A percentile compares a stretch with the other conserved stretches of the same genome.
These are phyloP conservation scores for Lasiosphaeria ovina DNA, from an alignment of 495 filamentous ascomycete species.

Conservation along the genomic window DNA sequence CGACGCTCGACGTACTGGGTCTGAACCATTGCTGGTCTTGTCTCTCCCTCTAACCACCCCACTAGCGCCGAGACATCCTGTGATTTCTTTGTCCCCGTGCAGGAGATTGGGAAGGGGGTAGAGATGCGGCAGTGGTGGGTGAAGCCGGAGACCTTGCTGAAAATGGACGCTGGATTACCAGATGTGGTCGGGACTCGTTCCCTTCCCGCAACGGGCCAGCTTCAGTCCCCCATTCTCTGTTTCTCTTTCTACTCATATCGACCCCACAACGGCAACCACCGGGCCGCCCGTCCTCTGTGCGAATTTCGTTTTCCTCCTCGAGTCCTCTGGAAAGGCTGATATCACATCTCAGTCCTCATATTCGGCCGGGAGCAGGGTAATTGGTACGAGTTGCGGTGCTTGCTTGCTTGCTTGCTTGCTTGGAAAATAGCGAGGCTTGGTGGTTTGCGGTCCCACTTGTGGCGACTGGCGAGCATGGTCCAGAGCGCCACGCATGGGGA, in stretches of 20 bases:
- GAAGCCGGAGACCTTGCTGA: conserved; percentile 15
- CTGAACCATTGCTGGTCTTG: background rate
- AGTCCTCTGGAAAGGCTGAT: too few species aligned
- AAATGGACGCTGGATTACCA: conserved; percentile 19
- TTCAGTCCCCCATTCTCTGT: background rate
- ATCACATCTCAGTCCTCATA: too few species aligned
- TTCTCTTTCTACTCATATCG: too few species aligned
- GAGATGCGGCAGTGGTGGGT: background rate
- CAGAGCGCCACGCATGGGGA: background rate
- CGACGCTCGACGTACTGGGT: background rate
- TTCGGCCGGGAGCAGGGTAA: too few species aligned
- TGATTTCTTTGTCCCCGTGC: conserved; percentile 1
- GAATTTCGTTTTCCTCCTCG: too few species aligned
- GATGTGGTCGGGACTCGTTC: conserved; percentile 9
- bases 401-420: too few species aligned
- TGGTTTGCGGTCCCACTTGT: too few species aligned
- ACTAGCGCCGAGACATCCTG: background rate
- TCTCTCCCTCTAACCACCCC: background rate
- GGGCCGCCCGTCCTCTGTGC: too few species aligned
- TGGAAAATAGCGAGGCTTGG: too few species aligned
- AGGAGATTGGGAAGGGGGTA: conserved; percentile 7
- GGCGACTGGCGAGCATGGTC: conserved; percentile 8
- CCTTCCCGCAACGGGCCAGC: conserved; percentile 14
- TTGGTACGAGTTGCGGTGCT: too few species aligned
- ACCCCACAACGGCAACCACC: too few species aligned